These are phyloP conservation scores for Lobosporangium transversale DNA, from an alignment of 192 early-diverging fungal species.

Conservation along the genomic window DNA sequence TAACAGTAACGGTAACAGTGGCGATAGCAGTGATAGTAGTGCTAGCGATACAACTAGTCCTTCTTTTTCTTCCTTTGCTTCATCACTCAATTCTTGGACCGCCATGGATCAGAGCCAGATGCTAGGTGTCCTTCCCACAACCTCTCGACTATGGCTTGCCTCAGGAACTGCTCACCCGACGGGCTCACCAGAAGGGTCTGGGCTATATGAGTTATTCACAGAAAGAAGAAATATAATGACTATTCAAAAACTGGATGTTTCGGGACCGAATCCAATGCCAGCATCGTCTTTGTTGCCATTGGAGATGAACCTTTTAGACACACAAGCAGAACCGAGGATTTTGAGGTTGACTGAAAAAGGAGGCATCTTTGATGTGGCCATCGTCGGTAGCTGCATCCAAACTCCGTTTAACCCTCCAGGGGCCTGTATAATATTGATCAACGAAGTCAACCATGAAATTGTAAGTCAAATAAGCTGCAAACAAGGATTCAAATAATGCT, in stretches of 20 bases:
- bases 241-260: not conserved
- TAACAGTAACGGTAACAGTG: no score
- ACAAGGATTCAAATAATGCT: not conserved
- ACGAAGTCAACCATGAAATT: not conserved
- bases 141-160: not conserved
- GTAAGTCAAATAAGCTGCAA: conserved; percentile 1
- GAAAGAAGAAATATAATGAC: not conserved
- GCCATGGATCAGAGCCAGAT: not conserved
- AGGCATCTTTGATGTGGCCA: not conserved
- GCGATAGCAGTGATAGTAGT: no score
- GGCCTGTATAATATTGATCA: not conserved
- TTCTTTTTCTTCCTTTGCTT: not conserved
- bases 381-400: conserved; percentile 1
- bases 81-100: not conserved
- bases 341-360: not conserved
- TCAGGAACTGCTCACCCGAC: not conserved
- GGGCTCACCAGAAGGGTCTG: not conserved
- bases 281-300: not conserved
- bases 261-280: not conserved
- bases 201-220: not conserved
- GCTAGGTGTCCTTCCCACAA: not conserved
- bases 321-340: not conserved
- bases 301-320: not conserved
- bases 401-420: not conserved
- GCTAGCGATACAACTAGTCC: no score